Percentiles rank a stretch among this genome's conserved stretches.
Conservation (phyloP, 495 filamentous ascomycete genomes). For the Penicillium maclennaniae region DNA sequence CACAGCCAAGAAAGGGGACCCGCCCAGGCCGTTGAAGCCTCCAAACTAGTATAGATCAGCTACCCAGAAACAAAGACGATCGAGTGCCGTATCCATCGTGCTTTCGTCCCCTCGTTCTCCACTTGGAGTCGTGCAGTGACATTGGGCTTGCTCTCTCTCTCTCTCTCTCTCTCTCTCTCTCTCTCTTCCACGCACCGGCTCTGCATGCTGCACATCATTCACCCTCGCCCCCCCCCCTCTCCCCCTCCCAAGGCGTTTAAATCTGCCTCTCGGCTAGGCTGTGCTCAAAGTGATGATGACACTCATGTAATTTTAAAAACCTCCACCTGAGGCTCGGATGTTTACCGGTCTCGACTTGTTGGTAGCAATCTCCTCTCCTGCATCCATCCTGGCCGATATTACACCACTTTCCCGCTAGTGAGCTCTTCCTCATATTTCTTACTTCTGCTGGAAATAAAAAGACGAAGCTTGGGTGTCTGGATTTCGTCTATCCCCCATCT, state of each 20-base stretch:
- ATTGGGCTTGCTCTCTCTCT: background rate
- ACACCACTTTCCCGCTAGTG: conserved; percentile 43
- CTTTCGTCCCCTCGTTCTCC: background rate
- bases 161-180: too few species aligned
- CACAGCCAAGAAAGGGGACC: background rate
- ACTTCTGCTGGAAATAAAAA: background rate
- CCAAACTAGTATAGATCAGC: conserved; percentile 13
- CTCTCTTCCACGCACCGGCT: conserved; percentile 7
- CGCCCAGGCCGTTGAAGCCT: conserved; percentile 5
- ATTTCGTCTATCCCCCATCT: background rate
- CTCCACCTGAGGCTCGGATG: conserved; percentile 16
- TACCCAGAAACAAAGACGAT: background rate
- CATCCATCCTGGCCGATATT: conserved; percentile 42
- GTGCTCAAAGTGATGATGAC: conserved; percentile 4
- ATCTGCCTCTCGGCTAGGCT: conserved; percentile 14
- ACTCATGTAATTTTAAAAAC: conserved; percentile 13
- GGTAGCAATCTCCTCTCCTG: conserved; percentile 30
- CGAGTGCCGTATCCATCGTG: background rate
- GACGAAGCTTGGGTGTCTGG: background rate
- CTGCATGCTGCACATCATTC: conserved; percentile 39
- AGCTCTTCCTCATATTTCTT: conserved; percentile 24
- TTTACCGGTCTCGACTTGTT: conserved; percentile 17
- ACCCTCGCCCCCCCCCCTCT: conserved; percentile 11
- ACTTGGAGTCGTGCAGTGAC: background rate
- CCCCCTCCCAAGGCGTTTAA: conserved; percentile 9